Percentiles rank a stretch among this genome's conserved stretches.
phyloP scores from a whole-genome alignment of 768 basidiomycete genomes.

The Chalciporus chontae region DNA sequence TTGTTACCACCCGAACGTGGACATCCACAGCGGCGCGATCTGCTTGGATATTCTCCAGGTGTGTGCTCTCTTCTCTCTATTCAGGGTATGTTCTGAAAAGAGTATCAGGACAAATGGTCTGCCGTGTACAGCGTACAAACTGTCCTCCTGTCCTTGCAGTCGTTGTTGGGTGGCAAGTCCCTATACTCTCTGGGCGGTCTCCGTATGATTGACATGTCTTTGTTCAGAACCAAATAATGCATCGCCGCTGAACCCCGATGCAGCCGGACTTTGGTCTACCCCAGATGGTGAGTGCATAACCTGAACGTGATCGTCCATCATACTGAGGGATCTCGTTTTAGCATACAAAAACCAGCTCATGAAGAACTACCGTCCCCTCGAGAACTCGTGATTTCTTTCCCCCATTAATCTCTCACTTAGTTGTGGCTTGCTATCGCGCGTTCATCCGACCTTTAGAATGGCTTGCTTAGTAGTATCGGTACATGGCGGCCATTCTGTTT shows the following conservation, averaged over 20 bases:
- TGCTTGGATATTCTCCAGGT: slow-evolving; percentile 89
- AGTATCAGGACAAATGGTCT: slow-evolving; percentile 81
- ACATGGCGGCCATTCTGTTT: slow-evolving; percentile 11
- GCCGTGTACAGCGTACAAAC: slow-evolving; percentile 92
- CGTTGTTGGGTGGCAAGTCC: slow-evolving; percentile 76
- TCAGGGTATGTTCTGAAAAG: slow-evolving; percentile 5
- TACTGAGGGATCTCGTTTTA: slow-evolving; percentile 23
- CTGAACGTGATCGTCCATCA: background rate
- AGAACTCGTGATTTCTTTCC: slow-evolving; percentile 28
- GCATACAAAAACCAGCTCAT: slow-evolving; percentile 71
- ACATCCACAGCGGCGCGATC: slow-evolving; percentile 71
- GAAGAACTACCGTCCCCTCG: slow-evolving; percentile 64
- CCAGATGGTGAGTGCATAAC: slow-evolving; percentile 49
- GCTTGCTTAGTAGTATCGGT: slow-evolving; percentile 4
- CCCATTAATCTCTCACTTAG: background rate
- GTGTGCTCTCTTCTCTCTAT: slow-evolving; percentile 6
- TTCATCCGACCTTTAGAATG: slow-evolving; percentile 4
- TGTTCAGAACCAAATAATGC: slow-evolving; percentile 85
- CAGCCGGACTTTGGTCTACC: slow-evolving; percentile 74
- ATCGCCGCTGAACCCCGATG: slow-evolving; percentile 85
- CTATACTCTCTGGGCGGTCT: background rate
- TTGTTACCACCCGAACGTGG: slow-evolving; percentile 91
- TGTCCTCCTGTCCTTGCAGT: slow-evolving; percentile 83
- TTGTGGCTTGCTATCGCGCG: background rate
- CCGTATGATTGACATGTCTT: background rate